Percentiles rank a stretch among this genome's conserved stretches.
phyloP scores from a whole-genome alignment of 306 rosid species.

The Gastrolobium villosum region DNA sequence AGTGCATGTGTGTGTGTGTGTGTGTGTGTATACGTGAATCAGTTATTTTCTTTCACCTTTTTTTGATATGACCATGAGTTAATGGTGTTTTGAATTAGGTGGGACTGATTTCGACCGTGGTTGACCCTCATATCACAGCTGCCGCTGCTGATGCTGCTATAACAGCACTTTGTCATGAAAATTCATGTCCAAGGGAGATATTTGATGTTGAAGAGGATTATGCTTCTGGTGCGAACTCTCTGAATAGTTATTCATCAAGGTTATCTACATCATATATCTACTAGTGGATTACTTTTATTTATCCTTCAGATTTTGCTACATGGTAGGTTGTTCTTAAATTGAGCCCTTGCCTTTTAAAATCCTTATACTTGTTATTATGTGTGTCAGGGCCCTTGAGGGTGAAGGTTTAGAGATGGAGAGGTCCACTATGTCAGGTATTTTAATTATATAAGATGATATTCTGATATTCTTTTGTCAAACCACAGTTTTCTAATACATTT shows the following conservation, averaged over 20 bases:
- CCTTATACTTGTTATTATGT: constrained; percentile 45
- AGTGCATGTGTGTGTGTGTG: not conserved
- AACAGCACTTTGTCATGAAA: constrained; percentile 80
- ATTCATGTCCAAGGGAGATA: constrained; percentile 73
- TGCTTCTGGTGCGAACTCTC: constrained; percentile 52
- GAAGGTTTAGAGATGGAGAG: constrained; percentile 65
- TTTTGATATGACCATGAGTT: constrained; percentile 22
- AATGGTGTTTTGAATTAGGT: constrained; percentile 68
- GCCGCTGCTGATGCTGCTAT: constrained; percentile 93
- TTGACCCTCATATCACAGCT: constrained; percentile 80
- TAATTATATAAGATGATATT: constrained; percentile 38
- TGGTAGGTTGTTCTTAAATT: constrained; percentile 38
- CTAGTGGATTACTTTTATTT: constrained; percentile 25
- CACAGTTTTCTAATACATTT: not conserved
- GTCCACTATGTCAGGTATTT: constrained; percentile 66
- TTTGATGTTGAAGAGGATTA: constrained; percentile 66
- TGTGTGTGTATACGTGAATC: not conserved
- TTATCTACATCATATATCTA: constrained; percentile 43
- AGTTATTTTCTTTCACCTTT: constrained; percentile 1
- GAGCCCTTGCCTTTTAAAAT: constrained; percentile 28
- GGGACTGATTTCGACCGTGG: constrained; percentile 79
- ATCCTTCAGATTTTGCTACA: constrained; percentile 36
- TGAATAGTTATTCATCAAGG: constrained; percentile 66
- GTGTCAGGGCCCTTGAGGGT: constrained; percentile 58
- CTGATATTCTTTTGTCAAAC: constrained; percentile 29